Evolutionary conservation across 805 yeast genomes (phyloP), one percentile per base, ranked within the genome.

Genomic region (Lipomyces orientalis): DNA sequence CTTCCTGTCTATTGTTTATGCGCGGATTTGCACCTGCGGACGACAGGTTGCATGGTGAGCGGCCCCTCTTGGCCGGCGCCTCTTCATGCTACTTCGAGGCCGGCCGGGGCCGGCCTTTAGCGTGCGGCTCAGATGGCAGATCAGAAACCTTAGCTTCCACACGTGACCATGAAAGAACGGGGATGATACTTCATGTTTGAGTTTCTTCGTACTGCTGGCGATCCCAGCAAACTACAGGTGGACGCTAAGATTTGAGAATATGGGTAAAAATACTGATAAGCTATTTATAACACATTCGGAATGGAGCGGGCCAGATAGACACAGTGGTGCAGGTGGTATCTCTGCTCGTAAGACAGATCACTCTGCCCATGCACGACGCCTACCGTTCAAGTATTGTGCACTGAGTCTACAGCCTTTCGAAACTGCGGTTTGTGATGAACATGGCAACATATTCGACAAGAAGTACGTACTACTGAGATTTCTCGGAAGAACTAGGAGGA

Each of bases 241-340:
- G 2, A 37, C 43, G 5, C n/a, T 43, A n/a, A 43, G 49, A 43
- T 9, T 16, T n/a, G 22, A 43, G 22, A 46, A 49, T 8, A 78
- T 78, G 80, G 80, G 80, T 29, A 78, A 78, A 60, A 78, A 77
- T 63, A 78, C 80, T 2, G 80, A 78, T 63, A 78, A 78, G 65
- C 66, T 78, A 25, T 78, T 71, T 65, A 74, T 78, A 19, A 78
- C 80, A 10, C 79, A 76, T 35, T 75, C 78, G 4, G 80, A 78
- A 71, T 76, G 79, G 79, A 72, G 73, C 16, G 70, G 70, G 0
- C 75, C 75, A 3, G 77, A 68, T 34, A 62, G 71, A 31, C 74
- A 76, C 62, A 59, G 74, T 19, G 76, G 76, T 1, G 71, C 77
- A 7, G 74, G 77, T 10, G 78, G 78, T 10, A 67, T 67, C 29